A percentile compares a stretch with the other conserved stretches of the same genome.
phyloP scores from a whole-genome alignment of 2,329 filamentous ascomycete species.

The Scopulariopsis brevicaulis region DNA sequence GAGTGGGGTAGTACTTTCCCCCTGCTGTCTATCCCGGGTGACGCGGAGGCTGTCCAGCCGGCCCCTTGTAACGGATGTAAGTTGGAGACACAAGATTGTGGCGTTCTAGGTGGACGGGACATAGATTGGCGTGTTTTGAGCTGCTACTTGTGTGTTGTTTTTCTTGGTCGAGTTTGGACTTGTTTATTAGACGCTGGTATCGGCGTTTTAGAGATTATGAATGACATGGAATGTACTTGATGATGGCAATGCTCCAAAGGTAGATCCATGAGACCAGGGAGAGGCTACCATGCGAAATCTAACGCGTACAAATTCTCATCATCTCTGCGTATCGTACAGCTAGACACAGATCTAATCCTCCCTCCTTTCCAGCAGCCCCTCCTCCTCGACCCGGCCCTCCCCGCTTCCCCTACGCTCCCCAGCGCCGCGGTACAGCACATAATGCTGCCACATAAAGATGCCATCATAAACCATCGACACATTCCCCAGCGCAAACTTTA shows the following conservation, averaged over 20 bases:
- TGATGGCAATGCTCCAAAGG: not conserved
- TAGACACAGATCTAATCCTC: conserved; percentile 10
- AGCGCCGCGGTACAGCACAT: conserved; percentile 53
- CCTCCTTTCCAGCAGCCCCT: conserved; percentile 17
- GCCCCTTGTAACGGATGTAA: too few species aligned
- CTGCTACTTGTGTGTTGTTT: not conserved
- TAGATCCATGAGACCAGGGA: not conserved
- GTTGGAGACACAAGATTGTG: not conserved
- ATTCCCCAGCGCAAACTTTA: conserved; percentile 80
- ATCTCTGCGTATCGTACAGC: not conserved
- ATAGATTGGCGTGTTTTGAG: not conserved
- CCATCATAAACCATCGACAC: conserved; percentile 78
- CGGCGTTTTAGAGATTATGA: not conserved
- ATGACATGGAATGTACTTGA: not conserved
- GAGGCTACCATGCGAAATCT: not conserved
- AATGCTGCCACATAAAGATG: conserved; percentile 84
- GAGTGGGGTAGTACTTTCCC: not conserved
- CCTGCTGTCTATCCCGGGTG: too few species aligned
- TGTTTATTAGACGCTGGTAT: not conserved
- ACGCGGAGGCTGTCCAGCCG: too few species aligned
- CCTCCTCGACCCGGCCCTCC: conserved; percentile 8
- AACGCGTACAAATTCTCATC: not conserved
- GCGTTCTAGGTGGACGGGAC: not conserved
- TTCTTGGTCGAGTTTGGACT: not conserved
- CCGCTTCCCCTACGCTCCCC: conserved; percentile 1